phyloP scores from a whole-genome alignment of 495 filamentous ascomycete species.

The Amorphotheca resinae region DNA sequence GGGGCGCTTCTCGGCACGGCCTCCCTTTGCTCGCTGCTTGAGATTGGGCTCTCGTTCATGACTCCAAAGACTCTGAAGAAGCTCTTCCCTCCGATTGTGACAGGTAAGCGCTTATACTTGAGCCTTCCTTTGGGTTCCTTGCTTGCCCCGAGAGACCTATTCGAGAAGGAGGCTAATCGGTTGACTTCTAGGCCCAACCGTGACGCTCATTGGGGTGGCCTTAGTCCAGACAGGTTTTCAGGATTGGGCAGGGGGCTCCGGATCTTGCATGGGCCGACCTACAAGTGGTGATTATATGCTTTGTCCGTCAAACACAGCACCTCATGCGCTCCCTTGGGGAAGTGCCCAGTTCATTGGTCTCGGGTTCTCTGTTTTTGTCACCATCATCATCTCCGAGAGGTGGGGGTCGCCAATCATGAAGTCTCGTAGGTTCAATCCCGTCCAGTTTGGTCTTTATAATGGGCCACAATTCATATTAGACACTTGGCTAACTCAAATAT shows the following conservation, averaged over 20 bases:
- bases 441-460: too few relatives aligned
- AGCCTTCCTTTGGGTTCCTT: too few relatives aligned
- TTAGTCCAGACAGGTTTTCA: conserved; percentile 68
- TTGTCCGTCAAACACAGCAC: conserved; percentile 61
- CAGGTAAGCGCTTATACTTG: too few relatives aligned
- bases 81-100: conserved; percentile 83
- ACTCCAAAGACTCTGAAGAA: conserved; percentile 55
- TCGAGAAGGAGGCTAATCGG: too few relatives aligned
- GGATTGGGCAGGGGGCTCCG: conserved; percentile 73
- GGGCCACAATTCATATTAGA: not conserved
- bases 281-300: conserved; percentile 41
- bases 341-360: conserved; percentile 78
- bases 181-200: too few relatives aligned
- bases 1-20: conserved; percentile 74
- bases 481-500: conserved; percentile 54
- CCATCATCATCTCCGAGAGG: conserved; percentile 73
- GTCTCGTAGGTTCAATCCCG: too few relatives aligned
- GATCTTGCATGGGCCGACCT: conserved; percentile 45
- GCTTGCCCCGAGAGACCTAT: too few relatives aligned
- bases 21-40: conserved; percentile 54
- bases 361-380: conserved; percentile 82
- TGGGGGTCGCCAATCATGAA: conserved; percentile 66
- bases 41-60: conserved; percentile 64
- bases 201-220: conserved; percentile 63
- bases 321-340: conserved; percentile 79